Evolutionary conservation across 768 basidiomycete species (phyloP).

Genomic region (Russula emetica): DNA sequence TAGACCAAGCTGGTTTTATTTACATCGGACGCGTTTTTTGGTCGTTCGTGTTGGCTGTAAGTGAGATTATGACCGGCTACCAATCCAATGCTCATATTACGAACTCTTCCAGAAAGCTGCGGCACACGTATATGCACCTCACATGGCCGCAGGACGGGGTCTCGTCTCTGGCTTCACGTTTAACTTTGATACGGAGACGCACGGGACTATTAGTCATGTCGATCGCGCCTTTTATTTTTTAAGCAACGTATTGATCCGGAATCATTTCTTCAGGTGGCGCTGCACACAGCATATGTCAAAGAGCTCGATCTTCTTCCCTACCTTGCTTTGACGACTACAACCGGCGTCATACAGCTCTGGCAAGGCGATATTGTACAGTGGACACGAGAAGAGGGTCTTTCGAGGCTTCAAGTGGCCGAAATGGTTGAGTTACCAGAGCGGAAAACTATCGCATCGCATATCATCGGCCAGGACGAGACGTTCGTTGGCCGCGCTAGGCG

Average conservation of each 20-base stretch:
- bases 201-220: constrained; percentile 71
- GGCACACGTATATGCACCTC: constrained; percentile 50
- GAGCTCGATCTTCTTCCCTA: constrained; percentile 39
- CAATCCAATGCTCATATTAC: constrained; percentile 3
- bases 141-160: constrained; percentile 45
- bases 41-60: constrained; percentile 53
- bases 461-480: constrained; percentile 41
- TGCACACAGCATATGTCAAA: constrained; percentile 46
- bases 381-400: constrained; percentile 77
- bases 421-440: constrained; percentile 77
- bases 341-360: constrained; percentile 77
- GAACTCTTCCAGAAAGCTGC: constrained; percentile 45
- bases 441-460: constrained; percentile 36
- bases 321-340: constrained; percentile 61
- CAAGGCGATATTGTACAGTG: constrained; percentile 56
- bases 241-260: constrained; percentile 2
- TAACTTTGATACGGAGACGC: constrained; percentile 56
- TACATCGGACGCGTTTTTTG: constrained; percentile 65
- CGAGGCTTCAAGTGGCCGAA: constrained; percentile 56
- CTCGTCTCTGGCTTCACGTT: constrained; percentile 52
- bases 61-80: constrained; percentile 28
- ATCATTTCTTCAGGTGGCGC: constrained; percentile 41
- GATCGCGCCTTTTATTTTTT: constrained; percentile 24
- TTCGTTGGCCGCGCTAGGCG: constrained; percentile 49
- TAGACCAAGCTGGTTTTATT: constrained; percentile 46